phyloP scores from a whole-genome alignment of 148 eudicot genomes.

The Selenicereus undatus region DNA sequence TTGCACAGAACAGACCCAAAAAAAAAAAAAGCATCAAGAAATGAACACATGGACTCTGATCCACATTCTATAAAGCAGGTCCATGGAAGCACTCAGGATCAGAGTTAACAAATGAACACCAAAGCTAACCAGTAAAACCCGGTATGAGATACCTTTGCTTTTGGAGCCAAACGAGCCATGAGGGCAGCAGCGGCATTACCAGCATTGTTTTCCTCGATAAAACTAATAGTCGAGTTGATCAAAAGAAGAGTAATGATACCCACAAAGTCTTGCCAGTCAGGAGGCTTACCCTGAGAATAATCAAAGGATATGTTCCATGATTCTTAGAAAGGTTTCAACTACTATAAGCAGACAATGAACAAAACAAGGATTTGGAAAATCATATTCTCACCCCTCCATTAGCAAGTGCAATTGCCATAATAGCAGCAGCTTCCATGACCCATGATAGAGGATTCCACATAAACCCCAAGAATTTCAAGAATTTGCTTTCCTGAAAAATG shows the following conservation, averaged over 20 bases:
- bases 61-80: neutral
- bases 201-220: slow-evolving; percentile 96
- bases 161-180: slow-evolving; percentile 98
- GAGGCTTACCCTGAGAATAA: slow-evolving; percentile 74
- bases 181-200: slow-evolving; percentile 99
- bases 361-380: neutral
- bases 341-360: neutral
- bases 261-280: slow-evolving; percentile 99
- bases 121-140: neutral
- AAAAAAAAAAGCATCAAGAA: neutral
- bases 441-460: slow-evolving; percentile 99
- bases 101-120: neutral
- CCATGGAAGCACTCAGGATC: neutral
- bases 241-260: slow-evolving; percentile 91
- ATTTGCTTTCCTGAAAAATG: slow-evolving; percentile 81
- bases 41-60: neutral
- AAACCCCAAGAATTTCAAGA: slow-evolving; percentile 96
- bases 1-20: slow-evolving; percentile 8
- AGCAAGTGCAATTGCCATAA: slow-evolving; percentile 99
- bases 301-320: neutral
- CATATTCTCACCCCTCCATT: slow-evolving; percentile 86
- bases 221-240: slow-evolving; percentile 96
- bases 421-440: slow-evolving; percentile 99
- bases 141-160: slow-evolving; percentile 68
- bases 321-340: neutral